phyloP scores from a whole-genome alignment of 805 yeast genomes.

The Yamadazyma sp. region DNA sequence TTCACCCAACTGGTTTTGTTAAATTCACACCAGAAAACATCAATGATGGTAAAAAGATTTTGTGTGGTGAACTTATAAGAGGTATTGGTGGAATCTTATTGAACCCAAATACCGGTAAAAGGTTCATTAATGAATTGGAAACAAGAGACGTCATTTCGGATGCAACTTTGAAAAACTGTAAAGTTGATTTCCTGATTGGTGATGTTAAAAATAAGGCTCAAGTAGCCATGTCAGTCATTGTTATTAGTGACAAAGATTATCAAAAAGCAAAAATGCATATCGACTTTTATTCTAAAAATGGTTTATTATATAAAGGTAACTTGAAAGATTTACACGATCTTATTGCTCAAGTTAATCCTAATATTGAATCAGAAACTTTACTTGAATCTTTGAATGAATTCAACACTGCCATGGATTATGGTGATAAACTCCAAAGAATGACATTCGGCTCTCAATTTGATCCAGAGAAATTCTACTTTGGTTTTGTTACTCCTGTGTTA shows the following conservation, averaged over 20 bases:
- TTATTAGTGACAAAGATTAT: slow-evolving; percentile 44
- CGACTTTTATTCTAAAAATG: slow-evolving; percentile 43
- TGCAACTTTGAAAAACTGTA: slow-evolving; percentile 31
- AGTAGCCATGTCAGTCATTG: slow-evolving; percentile 19
- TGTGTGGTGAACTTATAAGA: slow-evolving; percentile 59
- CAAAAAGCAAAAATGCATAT: slow-evolving; percentile 45
- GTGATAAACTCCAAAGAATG: slow-evolving; percentile 28
- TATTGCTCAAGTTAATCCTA: slow-evolving; percentile 14
- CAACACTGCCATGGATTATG: slow-evolving; percentile 7
- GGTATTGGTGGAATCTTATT: slow-evolving; percentile 58
- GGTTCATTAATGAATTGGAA: slow-evolving; percentile 53
- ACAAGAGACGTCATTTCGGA: slow-evolving; percentile 54
- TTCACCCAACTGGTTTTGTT: slow-evolving; percentile 63
- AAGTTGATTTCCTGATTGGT: slow-evolving; percentile 11
- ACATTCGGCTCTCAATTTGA: slow-evolving; percentile 12
- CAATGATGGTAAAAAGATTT: slow-evolving; percentile 36
- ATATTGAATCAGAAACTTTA: slow-evolving; percentile 8
- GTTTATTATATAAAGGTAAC: slow-evolving; percentile 23
- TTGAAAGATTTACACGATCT: slow-evolving; percentile 16
- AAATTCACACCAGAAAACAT: slow-evolving; percentile 33
- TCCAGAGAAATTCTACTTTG: slow-evolving; percentile 38
- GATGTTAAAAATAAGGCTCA: slow-evolving; percentile 2
- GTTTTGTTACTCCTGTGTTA: slow-evolving; percentile 57
- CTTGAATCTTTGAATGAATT: slow-evolving; percentile 17
- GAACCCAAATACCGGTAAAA: slow-evolving; percentile 39